These are phyloP conservation scores for Lignosus rhinocerotis DNA, from an alignment of 1,284 basidiomycete genomes.

Conservation along the genomic window DNA sequence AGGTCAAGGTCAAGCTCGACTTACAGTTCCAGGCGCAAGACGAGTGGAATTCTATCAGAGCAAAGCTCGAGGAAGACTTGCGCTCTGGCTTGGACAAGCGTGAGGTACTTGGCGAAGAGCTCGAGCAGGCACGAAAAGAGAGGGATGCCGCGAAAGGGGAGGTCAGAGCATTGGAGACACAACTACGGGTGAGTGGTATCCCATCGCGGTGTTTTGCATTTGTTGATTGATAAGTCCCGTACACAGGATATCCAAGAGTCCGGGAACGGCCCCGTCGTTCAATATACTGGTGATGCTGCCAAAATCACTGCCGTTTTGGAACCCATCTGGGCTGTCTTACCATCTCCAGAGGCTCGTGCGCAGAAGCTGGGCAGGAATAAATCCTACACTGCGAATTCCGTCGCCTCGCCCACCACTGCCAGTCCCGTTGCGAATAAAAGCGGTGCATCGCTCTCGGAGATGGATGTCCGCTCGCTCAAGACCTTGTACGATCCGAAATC, in stretches of 20 bases:
- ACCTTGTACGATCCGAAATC: constrained; percentile 58
- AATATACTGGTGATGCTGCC: constrained; percentile 53
- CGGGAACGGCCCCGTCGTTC: constrained; percentile 33
- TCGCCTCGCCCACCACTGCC: constrained; percentile 35
- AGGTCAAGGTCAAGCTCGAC: constrained; percentile 52
- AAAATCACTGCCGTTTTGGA: constrained; percentile 64
- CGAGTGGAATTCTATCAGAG: constrained; percentile 46
- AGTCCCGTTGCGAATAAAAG: constrained; percentile 38
- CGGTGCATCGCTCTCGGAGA: constrained; percentile 64
- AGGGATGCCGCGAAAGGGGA: constrained; percentile 55
- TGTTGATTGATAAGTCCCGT: neutral
- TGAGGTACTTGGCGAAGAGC: constrained; percentile 48
- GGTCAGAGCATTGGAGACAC: constrained; percentile 42
- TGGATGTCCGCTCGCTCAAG: constrained; percentile 79
- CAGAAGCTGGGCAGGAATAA: constrained; percentile 57
- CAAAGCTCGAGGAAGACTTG: constrained; percentile 54
- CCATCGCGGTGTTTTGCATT: neutral
- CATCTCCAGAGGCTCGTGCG: constrained; percentile 75
- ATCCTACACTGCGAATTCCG: constrained; percentile 32
- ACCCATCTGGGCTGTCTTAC: constrained; percentile 78
- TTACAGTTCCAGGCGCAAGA: constrained; percentile 47
- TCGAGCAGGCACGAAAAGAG: constrained; percentile 57
- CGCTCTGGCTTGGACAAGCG: constrained; percentile 46
- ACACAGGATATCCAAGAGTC: constrained; percentile 20
- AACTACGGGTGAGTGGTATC: constrained; percentile 41